Base-by-base conservation (phyloP, 2,329 filamentous ascomycete genomes). In the Phoma sp. region DNA sequence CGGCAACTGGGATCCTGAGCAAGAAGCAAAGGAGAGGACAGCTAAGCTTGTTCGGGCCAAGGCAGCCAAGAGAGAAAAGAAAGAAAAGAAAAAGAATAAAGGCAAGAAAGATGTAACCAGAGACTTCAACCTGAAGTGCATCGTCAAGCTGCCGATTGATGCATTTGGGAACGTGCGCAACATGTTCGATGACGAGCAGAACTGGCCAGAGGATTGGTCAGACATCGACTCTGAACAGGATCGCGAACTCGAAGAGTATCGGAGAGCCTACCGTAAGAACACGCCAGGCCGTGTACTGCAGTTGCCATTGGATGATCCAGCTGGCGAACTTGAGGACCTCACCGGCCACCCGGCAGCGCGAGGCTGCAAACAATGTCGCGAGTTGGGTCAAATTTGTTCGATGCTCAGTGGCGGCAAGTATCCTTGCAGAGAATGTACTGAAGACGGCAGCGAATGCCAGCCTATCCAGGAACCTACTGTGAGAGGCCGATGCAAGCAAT, bases 351-450 rank as follows among this genome's bases (percentile, higher is more conserved):
- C 75, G 5, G 64, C 38, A 4, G 65, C 69, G 10, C 66, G 72
- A 33, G 74, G 72, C 3, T 79, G 77, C 53, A 56, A 59, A 20
- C 45, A 56, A 3, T 79, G 77, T 49, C 65, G 68, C 12, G 46
- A 45, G 48, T 47, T 53, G 25, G 61, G 21, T 7, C 62, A 29
- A 18, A 26, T 15, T 3, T 77, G 62, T 52, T 68, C 50, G 51
- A 72, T 67, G 65, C 63, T 51, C 47, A 60, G 56, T 61, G 70
- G 60, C n/a, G 65, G 53, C 42, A 48, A 33, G 60, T 78, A 62
- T 46, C 67, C 58, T 25, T 75, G 59, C 54, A 7, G 53, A 1
- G 26, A 55, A 3, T 73, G 70, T 42, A 12, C 20, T 1, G 53
- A 66, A 2, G 39, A 60, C 9, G 53, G 47, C 0, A 50, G 64